Evolutionary conservation across 2,329 filamentous ascomycete genomes (phyloP), one percentile per base, ranked within the genome.

Genomic region (Shiraia bambusicola): DNA sequence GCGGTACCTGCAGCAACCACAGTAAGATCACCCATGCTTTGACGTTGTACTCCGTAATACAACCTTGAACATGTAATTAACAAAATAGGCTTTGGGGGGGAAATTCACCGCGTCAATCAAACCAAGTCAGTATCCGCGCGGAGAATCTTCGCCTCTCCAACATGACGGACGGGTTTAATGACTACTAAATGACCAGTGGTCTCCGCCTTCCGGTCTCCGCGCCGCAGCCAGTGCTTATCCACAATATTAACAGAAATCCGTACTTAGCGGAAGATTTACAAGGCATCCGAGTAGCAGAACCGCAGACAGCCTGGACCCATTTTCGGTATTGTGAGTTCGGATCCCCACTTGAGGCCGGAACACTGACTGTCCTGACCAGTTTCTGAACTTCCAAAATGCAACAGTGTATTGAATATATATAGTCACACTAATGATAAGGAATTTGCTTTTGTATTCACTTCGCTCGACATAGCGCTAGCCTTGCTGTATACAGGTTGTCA

Each of bases 171-270:
- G n/a, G n/a, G n/a, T n/a, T n/a, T n/a, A n/a, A n/a, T n/a, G n/a
- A n/a, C n/a, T n/a, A n/a, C n/a, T n/a, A n/a, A n/a, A n/a, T n/a
- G 12, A 40, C 24, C 8, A 15, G 34, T 30, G n/a, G n/a, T n/a
- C n/a, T 45, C 54, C 47, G 49, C 50, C 54, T 52, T 57, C 61
- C 57, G 59, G 53, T 45, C 39, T 55, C 61, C 58, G 53, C 42
- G 47, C 29, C 34, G 38, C 35, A 53, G 36, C 52, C 54, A 49
- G 37, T 37, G 48, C 36, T 37, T 40, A 19, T 47, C 37, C 37
- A 51, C 52, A 45, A 54, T 47, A 47, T 47, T 36, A 47, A 8
- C 4, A 39, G 46, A 50, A 53, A 52, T 43, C 17, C 29, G 17
- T 8, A n/a, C 14, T 10, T 16, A 34, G 40, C 49, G 46, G 47